Evolutionary conservation across 768 basidiomycete species (phyloP), one percentile per base, ranked within the genome.

Genomic region (Leccinum subgranulosum): DNA sequence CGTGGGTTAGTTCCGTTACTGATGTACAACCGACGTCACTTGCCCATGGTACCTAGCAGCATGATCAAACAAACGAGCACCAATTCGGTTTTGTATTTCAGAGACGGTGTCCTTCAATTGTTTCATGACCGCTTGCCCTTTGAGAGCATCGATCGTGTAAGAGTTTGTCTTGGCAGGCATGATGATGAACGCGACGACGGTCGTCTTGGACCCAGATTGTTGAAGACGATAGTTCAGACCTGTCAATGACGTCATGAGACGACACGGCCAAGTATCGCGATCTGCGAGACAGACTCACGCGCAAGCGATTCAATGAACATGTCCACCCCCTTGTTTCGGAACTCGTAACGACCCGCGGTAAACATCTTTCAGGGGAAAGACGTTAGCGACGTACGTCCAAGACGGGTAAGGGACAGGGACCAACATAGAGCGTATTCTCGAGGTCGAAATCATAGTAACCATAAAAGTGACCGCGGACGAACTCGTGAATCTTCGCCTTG

Each of bases 221-320:
- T 86, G 81, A 34, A 90, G 77, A 31, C 81, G 81, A 68, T 79
- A 77, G 70, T 90, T 90, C 52, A 90, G 77, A 56, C 76, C 76
- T 77, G 53, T 27, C 28, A 41, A 39, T 5, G 4, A 56, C 21
- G n/a, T 27, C 3, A 50, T 54, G 36, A 50, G 45, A 23, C 45
- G 55, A 45, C 6, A 15, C 2, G 45, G 17, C 6, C 12, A 29
- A 14, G 5, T n/a, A 29, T 14, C 43, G 12, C 14, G 10, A 34
- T 23, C 27, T 0, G 0, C 33, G n/a, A 27, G 34, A 48, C 70
- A 47, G 21, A 73, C 82, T 48, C 62, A 85, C 96, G 92, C 28
- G 96, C 97, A 56, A 99, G 84, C 17, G 89, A 82, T 75, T 99
- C 97, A 64, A 99, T 96, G 72, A 98, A 99, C 96, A 99, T 97